These are phyloP conservation scores for Chaetomiaceae sp. DNA, from an alignment of 2,329 filamentous ascomycete species.

Conservation along the genomic window DNA sequence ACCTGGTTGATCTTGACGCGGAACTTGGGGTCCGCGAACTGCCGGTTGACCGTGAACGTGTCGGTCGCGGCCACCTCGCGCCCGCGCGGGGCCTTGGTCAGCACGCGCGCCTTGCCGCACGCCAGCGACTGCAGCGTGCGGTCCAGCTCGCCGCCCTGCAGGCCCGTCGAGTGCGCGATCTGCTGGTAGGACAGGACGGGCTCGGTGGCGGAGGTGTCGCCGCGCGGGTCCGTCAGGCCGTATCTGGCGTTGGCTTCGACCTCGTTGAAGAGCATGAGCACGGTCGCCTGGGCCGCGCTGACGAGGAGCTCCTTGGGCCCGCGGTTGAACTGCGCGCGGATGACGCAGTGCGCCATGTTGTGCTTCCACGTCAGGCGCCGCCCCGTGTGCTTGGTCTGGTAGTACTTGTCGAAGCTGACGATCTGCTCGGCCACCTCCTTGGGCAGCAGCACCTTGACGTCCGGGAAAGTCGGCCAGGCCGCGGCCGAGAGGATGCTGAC, in stretches of 20 bases:
- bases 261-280: constrained; percentile 84
- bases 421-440: constrained; percentile 68
- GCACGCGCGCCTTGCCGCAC: constrained; percentile 78
- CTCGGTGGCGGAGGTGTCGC: too few species aligned
- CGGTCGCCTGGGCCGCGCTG: constrained; percentile 85
- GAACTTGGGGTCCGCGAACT: constrained; percentile 74
- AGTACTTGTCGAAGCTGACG: constrained; percentile 75
- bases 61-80: constrained; percentile 73
- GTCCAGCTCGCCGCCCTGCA: constrained; percentile 71
- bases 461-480: constrained; percentile 88
- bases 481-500: constrained; percentile 88
- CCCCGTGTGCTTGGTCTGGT: constrained; percentile 83
- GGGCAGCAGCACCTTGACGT: constrained; percentile 62
- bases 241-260: constrained; percentile 34
- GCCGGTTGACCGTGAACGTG: constrained; percentile 74
- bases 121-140: constrained; percentile 93
- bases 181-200: constrained; percentile 68
- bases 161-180: constrained; percentile 66
- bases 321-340: constrained; percentile 73
- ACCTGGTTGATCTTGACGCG: constrained; percentile 99
- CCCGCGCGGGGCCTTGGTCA: constrained; percentile 78
- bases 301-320: constrained; percentile 84
- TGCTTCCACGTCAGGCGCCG: constrained; percentile 89
- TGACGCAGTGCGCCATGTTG: constrained; percentile 79
- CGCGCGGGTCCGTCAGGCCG: constrained; percentile 31